phyloP scores from a whole-genome alignment of 1,284 basidiomycete species.

The Puccinia polysora region DNA sequence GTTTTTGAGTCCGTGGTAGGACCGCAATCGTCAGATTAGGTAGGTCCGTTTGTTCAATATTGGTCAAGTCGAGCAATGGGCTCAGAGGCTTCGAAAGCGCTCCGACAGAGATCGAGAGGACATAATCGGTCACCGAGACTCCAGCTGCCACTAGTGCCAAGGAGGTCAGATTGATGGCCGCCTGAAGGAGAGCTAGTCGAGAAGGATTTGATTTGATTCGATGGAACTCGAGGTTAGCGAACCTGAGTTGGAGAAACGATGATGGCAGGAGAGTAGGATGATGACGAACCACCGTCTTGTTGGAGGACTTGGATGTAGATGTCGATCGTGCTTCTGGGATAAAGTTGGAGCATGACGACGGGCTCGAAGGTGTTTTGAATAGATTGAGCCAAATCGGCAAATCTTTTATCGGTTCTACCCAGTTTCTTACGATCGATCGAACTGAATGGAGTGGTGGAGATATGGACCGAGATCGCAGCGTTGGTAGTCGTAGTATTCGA shows the following conservation, averaged over 20 bases:
- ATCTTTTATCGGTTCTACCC: slow-evolving; percentile 77
- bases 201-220: too few relatives aligned
- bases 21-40: slow-evolving; percentile 82
- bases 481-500: slow-evolving; percentile 61
- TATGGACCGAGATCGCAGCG: slow-evolving; percentile 77
- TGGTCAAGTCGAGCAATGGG: slow-evolving; percentile 77
- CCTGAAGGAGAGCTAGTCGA: slow-evolving; percentile 59
- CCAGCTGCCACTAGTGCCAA: slow-evolving; percentile 85
- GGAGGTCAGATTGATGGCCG: slow-evolving; percentile 89
- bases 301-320: slow-evolving; percentile 86
- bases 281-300: slow-evolving; percentile 66
- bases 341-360: slow-evolving; percentile 80
- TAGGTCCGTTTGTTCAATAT: slow-evolving; percentile 81
- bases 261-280: neutral
- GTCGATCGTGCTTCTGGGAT: slow-evolving; percentile 89
- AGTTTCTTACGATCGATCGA: slow-evolving; percentile 67
- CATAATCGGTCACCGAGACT: slow-evolving; percentile 82
- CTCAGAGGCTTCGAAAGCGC: slow-evolving; percentile 64
- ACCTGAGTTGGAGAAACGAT: slow-evolving; percentile 2
- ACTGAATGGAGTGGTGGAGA: slow-evolving; percentile 77
- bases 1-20: slow-evolving; percentile 73
- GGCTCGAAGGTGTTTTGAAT: slow-evolving; percentile 94
- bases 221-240: neutral
- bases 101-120: slow-evolving; percentile 76
- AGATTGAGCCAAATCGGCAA: slow-evolving; percentile 76